A percentile compares a stretch with the other conserved stretches of the same genome.
These are phyloP conservation scores for Cordyceps farinosa DNA, from an alignment of 2,329 filamentous ascomycete genomes.

Conservation along the genomic window DNA sequence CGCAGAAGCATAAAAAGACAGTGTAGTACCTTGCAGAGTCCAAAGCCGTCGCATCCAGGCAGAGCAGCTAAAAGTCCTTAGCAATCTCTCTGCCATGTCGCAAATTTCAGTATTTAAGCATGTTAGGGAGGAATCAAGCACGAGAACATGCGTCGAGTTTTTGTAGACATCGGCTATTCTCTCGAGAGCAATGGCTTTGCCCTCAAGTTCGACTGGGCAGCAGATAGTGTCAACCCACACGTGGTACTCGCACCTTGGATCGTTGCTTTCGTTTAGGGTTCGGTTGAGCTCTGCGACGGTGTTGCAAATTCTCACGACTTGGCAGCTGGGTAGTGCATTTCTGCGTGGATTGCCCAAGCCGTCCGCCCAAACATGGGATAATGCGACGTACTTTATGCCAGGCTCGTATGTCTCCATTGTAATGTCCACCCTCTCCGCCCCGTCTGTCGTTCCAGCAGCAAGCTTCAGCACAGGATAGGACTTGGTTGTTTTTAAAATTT, in stretches of 20 bases:
- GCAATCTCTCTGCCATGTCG: slow-evolving; percentile 27
- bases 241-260: slow-evolving; percentile 19
- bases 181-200: slow-evolving; percentile 29
- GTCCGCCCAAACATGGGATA: slow-evolving; percentile 36
- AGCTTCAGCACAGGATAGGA: slow-evolving; percentile 23
- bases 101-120: slow-evolving; percentile 20
- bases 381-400: slow-evolving; percentile 29
- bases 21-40: no score
- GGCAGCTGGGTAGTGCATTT: slow-evolving; percentile 32
- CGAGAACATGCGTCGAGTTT: slow-evolving; percentile 30
- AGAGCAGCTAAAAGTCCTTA: slow-evolving; percentile 30
- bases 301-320: slow-evolving; percentile 27
- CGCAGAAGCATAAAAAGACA: not conserved
- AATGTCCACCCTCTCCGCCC: not conserved
- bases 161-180: slow-evolving; percentile 34
- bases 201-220: slow-evolving; percentile 27
- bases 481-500: slow-evolving; percentile 20
- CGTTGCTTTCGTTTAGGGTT: not conserved
- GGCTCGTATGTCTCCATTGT: slow-evolving; percentile 24
- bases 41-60: no score
- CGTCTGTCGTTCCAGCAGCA: not conserved
- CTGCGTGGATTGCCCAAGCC: slow-evolving; percentile 31
- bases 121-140: slow-evolving; percentile 32
- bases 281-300: no score
- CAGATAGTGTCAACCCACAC: slow-evolving; percentile 35